phyloP scores from a whole-genome alignment of 345 rosid genomes.

The Ailanthus altissimus region DNA sequence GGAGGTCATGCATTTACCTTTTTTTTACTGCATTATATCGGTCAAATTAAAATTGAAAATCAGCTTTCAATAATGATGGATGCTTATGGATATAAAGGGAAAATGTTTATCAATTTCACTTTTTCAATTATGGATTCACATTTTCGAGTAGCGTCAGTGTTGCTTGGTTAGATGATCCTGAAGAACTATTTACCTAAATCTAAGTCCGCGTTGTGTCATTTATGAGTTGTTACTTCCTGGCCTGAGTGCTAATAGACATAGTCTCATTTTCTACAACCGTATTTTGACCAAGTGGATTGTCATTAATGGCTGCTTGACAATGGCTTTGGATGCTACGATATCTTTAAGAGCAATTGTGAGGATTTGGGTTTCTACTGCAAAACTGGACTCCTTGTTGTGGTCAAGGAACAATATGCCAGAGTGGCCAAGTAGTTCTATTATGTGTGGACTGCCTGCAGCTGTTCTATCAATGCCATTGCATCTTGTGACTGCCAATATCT shows the following conservation, averaged over 20 bases:
- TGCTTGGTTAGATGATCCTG: neutral
- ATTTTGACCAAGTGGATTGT: neutral
- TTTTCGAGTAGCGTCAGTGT: neutral
- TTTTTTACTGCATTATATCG: neutral
- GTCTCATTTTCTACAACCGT: neutral
- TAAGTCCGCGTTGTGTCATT: neutral
- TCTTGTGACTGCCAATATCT: conserved; percentile 69
- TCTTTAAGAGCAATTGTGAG: conserved; percentile 83
- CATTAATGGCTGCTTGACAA: conserved; percentile 50
- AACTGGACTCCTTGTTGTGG: conserved; percentile 69
- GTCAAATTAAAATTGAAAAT: neutral
- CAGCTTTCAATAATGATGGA: neutral
- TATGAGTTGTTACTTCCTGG: neutral
- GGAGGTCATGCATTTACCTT: neutral
- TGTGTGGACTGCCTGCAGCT: conserved; percentile 81
- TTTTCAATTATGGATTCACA: neutral
- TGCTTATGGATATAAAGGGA: neutral
- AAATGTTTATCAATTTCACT: too few species aligned
- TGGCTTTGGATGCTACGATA: conserved; percentile 83
- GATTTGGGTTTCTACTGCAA: conserved; percentile 83
- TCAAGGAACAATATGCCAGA: conserved; percentile 66
- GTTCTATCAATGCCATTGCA: conserved; percentile 69
- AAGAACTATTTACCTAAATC: neutral
- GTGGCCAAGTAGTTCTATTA: conserved; percentile 82
- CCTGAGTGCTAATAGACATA: neutral